Base-by-base conservation (phyloP, 2,329 filamentous ascomycete genomes). In the Mollisia scopiformis region DNA sequence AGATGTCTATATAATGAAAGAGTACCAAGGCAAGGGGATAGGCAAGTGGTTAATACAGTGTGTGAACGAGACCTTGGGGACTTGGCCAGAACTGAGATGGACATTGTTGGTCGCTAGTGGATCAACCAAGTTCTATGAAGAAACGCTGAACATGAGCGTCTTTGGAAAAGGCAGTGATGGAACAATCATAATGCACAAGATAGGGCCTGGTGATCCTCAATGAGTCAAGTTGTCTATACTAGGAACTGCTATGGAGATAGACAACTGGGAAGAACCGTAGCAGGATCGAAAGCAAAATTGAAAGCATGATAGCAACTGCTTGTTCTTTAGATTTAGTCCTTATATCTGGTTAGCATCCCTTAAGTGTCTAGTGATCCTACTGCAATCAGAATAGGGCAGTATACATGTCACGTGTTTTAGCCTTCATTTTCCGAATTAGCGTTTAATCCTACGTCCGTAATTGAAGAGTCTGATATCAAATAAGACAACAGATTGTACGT, bases 21-120 rank as follows among this genome's bases (percentile, higher is more conserved):
- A 82, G 39, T 84, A 86, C 68, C 87, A 88, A 70, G 81, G 83
- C 4, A 77, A 79, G 10, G 88, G 89, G 0, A 77, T 92, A 1
- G 89, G 85, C 2, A 82, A 77, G 46, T 91, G 87, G 86, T 75
- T 91, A 70, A 82, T 90, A 72, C 73, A 77, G 5, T 86, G 83
- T 66, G 74, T 89, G 60, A 80, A 84, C 64, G 85, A 89, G 66
- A 73, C 83, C 2, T 70, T 86, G 37, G 74, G 79, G 23, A 77
- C 77, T 30, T 85, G 88, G 81, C 82, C 85, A 1, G 74, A 83
- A 63, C 77, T 93, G 69, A 78, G 89, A 47, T 79, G 85, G 23
- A 76, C 84, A 14, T 77, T 89, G 73, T 76, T 90, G 59, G 73
- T 88, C 66, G 81, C 83, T 8, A 62, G 59, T 51, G 59, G 35